Conservation (phyloP, 768 basidiomycete species). For the Auricularia heimuer region DNA sequence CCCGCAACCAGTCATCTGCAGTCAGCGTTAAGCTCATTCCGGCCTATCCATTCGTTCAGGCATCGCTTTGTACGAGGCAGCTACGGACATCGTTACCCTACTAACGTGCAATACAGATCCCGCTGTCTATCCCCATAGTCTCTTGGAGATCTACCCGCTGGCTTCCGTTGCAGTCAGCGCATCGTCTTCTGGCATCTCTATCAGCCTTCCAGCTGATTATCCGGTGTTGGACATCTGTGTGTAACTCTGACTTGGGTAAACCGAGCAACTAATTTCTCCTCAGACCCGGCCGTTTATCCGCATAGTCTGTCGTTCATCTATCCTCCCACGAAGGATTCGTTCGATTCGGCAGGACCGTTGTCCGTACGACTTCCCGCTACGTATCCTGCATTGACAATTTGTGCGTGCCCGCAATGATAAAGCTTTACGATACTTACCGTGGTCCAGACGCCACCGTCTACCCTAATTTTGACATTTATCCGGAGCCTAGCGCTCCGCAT, state of each 20-base stretch:
- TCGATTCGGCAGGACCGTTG: neutral
- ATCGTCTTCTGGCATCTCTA: neutral
- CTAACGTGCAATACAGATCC: constrained; percentile 6
- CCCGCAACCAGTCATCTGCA: neutral
- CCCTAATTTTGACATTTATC: constrained; percentile 21
- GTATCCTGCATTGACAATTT: constrained; percentile 21
- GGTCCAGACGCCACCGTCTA: constrained; percentile 11
- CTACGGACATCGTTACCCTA: no score
- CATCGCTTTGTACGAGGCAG: neutral
- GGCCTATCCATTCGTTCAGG: neutral
- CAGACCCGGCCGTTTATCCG: constrained; percentile 35
- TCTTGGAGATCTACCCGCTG: constrained; percentile 1
- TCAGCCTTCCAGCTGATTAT: constrained; percentile 1
- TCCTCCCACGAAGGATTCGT: constrained; percentile 13
- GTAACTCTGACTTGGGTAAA: neutral
- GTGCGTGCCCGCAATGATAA: constrained; percentile 14
- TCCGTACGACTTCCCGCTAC: constrained; percentile 3
- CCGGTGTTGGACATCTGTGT: constrained; percentile 1
- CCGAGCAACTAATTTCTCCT: neutral
- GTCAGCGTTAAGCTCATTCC: neutral
- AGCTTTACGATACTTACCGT: neutral
- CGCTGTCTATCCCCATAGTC: constrained; percentile 6
- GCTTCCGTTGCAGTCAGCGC: neutral
- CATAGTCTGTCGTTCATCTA: constrained; percentile 29
- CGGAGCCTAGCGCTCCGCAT: constrained; percentile 17